phyloP scores from a whole-genome alignment of 2,329 filamentous ascomycete genomes.

The Cladobotryum protrusum region DNA sequence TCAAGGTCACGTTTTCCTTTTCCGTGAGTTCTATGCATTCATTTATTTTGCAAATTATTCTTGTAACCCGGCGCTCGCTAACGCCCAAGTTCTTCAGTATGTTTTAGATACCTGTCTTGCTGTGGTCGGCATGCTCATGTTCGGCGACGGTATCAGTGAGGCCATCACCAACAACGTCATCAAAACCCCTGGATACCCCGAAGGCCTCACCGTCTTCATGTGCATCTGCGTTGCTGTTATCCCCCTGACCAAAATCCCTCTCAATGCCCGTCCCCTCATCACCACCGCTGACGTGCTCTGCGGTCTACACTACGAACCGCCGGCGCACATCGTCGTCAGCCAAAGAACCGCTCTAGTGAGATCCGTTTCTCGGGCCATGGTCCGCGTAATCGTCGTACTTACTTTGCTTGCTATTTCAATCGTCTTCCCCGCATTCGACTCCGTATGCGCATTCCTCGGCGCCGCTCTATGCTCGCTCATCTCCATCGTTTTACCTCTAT shows the following conservation, averaged over 20 bases:
- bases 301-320: slow-evolving; percentile 54
- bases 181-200: slow-evolving; percentile 65
- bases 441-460: slow-evolving; percentile 86
- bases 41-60: not conserved
- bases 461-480: slow-evolving; percentile 89
- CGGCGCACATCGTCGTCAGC: slow-evolving; percentile 35
- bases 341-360: slow-evolving; percentile 35
- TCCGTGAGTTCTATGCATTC: slow-evolving; percentile 49
- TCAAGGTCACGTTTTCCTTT: slow-evolving; percentile 78
- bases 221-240: slow-evolving; percentile 87
- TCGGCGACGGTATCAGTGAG: slow-evolving; percentile 79
- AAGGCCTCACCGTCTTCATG: slow-evolving; percentile 67
- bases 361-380: slow-evolving; percentile 44
- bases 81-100: slow-evolving; percentile 43
- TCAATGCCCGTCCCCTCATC: slow-evolving; percentile 83
- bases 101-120: slow-evolving; percentile 76
- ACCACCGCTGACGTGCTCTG: slow-evolving; percentile 75
- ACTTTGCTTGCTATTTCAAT: slow-evolving; percentile 69
- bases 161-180: slow-evolving; percentile 91
- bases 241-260: slow-evolving; percentile 88
- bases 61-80: slow-evolving; percentile 10
- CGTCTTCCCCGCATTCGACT: slow-evolving; percentile 70
- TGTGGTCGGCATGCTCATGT: slow-evolving; percentile 85
- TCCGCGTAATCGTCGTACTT: slow-evolving; percentile 62
- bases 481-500: slow-evolving; percentile 80